Percentiles rank a stretch among this genome's conserved stretches.
Evolutionary conservation across 208 protist species (phyloP).

Genomic region (Acanthamoeba sp.): DNA sequence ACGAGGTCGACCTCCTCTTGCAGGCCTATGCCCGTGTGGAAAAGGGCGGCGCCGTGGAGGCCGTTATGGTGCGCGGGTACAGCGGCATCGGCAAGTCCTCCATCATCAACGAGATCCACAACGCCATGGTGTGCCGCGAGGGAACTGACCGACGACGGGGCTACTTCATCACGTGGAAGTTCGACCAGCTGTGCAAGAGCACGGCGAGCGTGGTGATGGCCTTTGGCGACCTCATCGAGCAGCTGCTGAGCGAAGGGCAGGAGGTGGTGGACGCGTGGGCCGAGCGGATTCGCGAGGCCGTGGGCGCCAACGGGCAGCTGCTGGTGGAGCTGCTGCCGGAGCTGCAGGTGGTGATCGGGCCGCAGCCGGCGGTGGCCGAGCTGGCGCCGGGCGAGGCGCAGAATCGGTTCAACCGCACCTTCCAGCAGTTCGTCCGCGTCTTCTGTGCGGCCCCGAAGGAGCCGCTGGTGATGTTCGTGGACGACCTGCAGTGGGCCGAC

Average conservation of each 20-base stretch:
- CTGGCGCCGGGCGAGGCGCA: slow-evolving; percentile 27
- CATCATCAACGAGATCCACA: slow-evolving; percentile 39
- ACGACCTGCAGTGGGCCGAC: slow-evolving; percentile 74
- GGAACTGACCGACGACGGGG: background rate
- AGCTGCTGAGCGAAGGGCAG: slow-evolving; percentile 51
- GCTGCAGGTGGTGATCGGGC: slow-evolving; percentile 64
- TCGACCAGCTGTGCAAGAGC: slow-evolving; percentile 69
- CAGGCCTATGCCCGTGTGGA: background rate
- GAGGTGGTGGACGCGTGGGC: slow-evolving; percentile 11
- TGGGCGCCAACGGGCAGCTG: slow-evolving; percentile 58
- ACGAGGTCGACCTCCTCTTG: background rate
- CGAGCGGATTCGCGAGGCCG: slow-evolving; percentile 1
- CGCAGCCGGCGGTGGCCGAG: slow-evolving; percentile 51
- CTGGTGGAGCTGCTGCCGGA: slow-evolving; percentile 69
- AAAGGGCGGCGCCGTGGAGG: slow-evolving; percentile 14
- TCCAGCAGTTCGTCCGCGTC: slow-evolving; percentile 71
- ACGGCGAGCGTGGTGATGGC: slow-evolving; percentile 26
- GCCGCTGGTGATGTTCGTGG: slow-evolving; percentile 72
- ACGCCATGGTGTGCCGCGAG: background rate
- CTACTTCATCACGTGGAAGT: slow-evolving; percentile 74
- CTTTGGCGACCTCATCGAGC: slow-evolving; percentile 63
- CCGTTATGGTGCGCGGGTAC: slow-evolving; percentile 53
- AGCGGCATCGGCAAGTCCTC: slow-evolving; percentile 66
- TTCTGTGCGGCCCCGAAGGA: background rate
- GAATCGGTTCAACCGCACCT: slow-evolving; percentile 73